Evolutionary conservation across 495 filamentous ascomycete genomes (phyloP), one percentile per base, ranked within the genome.

Genomic region (Xylaria intraflava): DNA sequence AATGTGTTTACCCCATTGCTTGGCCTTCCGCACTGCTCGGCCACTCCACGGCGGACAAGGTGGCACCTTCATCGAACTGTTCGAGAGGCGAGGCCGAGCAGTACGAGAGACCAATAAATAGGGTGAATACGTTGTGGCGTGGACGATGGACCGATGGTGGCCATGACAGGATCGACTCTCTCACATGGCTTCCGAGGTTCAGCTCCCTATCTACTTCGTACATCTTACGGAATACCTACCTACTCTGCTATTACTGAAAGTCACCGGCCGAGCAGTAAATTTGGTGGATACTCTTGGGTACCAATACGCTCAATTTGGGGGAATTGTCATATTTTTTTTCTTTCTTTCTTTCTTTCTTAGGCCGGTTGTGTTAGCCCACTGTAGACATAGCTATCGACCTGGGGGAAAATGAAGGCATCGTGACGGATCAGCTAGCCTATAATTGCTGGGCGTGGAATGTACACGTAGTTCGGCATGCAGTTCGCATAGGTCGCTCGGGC

Each of bases 401-500:
- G 41, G 16, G 23, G 22, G 31, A 53, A 46, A 55, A 43, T 55
- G 52, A 55, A 49, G 52, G 52, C 45, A 55, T 55, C 52, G 52
- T 55, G 52, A 55, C 49, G 52, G 52, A 55, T 45, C 52, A 48
- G 10, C 20, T 16, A 54, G 33, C 36, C 23, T 17, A 54, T 40
- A 40, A 19, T 55, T 33, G 38, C 45, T 55, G 44, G 46, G 23
- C 41, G 11, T 27, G 52, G 38, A 49, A 36, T 27, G 52, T 48
- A 55, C 52, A 55, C 52, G 52, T 55, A 55, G 16, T 38, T 55
- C 52, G 52, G 52, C 52, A 55, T 55, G 52, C 52, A 55, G 52
- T 55, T 55, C 52, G 52, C 52, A 55, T 55, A 55, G 52, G 36
- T 49, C 17, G 49, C 24, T 43, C 45, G 52, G 45, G 52, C 52